A percentile compares a stretch with the other conserved stretches of the same genome.
Evolutionary conservation across 2,329 filamentous ascomycete species (phyloP).

Genomic region (Calonectria naviculata): DNA sequence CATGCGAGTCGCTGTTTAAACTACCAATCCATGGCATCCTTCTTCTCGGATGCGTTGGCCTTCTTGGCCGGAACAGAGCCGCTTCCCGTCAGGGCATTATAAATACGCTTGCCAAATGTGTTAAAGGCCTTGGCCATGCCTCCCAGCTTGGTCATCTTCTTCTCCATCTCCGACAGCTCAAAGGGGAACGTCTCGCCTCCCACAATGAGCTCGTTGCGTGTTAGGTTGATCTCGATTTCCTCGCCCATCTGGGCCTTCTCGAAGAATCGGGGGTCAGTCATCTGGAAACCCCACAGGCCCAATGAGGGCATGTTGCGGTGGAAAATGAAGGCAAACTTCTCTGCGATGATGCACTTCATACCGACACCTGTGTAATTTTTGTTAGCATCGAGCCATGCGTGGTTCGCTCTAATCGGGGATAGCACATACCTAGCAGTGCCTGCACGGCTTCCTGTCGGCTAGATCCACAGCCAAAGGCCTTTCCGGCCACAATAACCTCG

Average conservation of each 20-base stretch:
- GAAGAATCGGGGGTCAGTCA: conserved; percentile 1
- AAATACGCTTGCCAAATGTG: conserved; percentile 7
- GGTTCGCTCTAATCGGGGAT: not conserved
- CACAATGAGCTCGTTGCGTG: not conserved
- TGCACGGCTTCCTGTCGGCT: conserved; percentile 8
- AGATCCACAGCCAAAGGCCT: conserved; percentile 3
- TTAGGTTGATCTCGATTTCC: not conserved
- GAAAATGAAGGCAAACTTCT: conserved; percentile 4
- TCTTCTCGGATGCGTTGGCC: not conserved
- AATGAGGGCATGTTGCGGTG: conserved; percentile 2
- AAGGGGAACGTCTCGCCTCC: conserved; percentile 1
- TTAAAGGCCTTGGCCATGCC: conserved; percentile 7
- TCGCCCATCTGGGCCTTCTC: conserved; percentile 2
- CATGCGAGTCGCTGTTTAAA: no score
- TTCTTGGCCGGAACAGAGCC: conserved; percentile 2
- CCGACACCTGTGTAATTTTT: not conserved
- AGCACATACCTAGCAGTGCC: not conserved
- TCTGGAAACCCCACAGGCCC: conserved; percentile 4
- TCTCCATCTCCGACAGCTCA: not conserved
- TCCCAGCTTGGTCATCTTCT: not conserved
- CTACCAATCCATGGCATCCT: not conserved
- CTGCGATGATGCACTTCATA: not conserved
- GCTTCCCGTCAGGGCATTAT: conserved; percentile 1
- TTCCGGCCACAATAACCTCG: conserved; percentile 2
- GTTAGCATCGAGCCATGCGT: not conserved